Base-by-base conservation (phyloP, 106 monocot genomes). In the Ottelia alismoides region DNA sequence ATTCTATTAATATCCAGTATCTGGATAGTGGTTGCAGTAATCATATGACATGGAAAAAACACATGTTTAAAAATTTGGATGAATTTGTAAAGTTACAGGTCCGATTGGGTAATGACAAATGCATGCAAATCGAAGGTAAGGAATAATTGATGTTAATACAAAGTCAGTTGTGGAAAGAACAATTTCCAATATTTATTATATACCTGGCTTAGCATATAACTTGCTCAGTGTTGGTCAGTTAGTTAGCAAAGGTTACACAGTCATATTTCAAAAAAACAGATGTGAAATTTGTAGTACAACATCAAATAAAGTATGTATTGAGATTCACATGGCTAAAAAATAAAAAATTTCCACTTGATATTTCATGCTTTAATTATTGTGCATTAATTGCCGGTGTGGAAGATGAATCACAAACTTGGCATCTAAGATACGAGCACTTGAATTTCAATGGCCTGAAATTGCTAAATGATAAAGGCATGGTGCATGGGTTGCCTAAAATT, bases 221-320 rank as follows among this genome's bases (percentile, higher is more conserved):
- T 35, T 65, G 11, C 26, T 65, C 11, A 65, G 64, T 65, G 64
- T 65, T 18, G 53, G 64, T 17, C 65, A 65, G 28, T 27, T 54
- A 21, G 3, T 66, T 1, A 16, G 31, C 16, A 49, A 18, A 22
- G 47, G 48, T 0, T 55, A 50, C 26, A 18, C 22, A 6, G 19
- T 67, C 14, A 20, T 32, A 28, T 55, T 67, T 57, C 1, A 47
- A 6, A 32, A 35, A 51, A n/a, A 30, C 24, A 31, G 11, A n/a
- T 56, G 65, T 47, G 11, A 46, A 0, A 57, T 47, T 6, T 58
- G 14, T 3, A 21, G 46, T 26, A 32, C 16, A 27, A 0, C 2
- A 12, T 21, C 4, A 11, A 46, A 23, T 27, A 47, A 16, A 7
- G 26, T 1, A 3, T 14, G 12, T 3, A 1, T 47, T 2, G 16